Base-by-base conservation (phyloP, 1,284 basidiomycete species). In the Trametes pubescens region DNA sequence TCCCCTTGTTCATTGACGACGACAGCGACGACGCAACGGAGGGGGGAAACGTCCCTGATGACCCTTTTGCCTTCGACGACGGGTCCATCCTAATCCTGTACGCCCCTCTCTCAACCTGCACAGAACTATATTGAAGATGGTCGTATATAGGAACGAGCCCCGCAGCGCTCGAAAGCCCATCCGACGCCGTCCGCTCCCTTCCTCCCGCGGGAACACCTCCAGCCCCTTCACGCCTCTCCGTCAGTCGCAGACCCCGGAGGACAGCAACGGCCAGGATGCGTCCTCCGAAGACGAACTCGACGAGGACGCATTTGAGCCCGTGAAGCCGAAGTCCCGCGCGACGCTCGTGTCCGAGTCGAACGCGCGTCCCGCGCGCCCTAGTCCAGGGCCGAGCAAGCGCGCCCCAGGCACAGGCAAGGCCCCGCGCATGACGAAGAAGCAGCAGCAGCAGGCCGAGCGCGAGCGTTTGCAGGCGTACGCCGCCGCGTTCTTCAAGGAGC, bases 401-500 rank as follows among this genome's bases (percentile, higher is more conserved):
- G 58, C 16, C 47, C 48, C 48, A 52, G 38, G 47, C 52, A 35
- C 64, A 37, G 44, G 51, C 43, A 66, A 69, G 65, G 54, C 69
- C 6, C 71, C 72, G 46, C 72, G 80, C 1, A 68, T 70, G 44
- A 75, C 78, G 16, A 85, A 86, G 77, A 88, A 85, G 67, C 80
- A 78, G 0, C 72, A 76, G 38, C 77, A 73, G 26, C 78, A 76
- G 22, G 81, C 79, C 7, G 83, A 86, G 55, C 81, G 81, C 52
- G 77, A 76, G 29, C 78, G 78, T 32, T 80, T 83, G 26, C 81
- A 82, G 46, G 74, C 74, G 5, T 92, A 91, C 73, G 88, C 90
- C 1, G 76, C 82, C 34, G 70, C 84, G n/a, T 81, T 99, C 78
- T 89, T 99, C 81, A 71, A 87, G 67, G 88, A 96, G 83, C 81